Percentiles rank a stretch among this genome's conserved stretches.
Conservation (phyloP, 2,329 filamentous ascomycete genomes). For the Elsinoe batatas region DNA sequence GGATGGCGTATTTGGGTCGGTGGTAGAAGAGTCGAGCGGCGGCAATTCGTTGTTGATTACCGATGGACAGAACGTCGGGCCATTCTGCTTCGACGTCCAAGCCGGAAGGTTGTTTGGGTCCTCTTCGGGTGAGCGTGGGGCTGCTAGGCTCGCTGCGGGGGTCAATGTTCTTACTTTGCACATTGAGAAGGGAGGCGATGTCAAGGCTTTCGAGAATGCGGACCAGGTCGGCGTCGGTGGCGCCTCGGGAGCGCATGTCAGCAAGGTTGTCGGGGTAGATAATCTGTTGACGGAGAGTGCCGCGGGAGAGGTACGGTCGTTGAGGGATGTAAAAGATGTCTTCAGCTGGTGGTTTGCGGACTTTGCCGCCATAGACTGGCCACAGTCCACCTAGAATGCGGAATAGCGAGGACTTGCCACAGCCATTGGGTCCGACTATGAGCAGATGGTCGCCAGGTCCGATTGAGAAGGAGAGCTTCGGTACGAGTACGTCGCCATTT, state of each 20-base stretch:
- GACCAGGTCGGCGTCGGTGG: slow-evolving; percentile 72
- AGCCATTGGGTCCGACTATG: slow-evolving; percentile 93
- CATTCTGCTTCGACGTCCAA: slow-evolving; percentile 96
- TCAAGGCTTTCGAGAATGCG: slow-evolving; percentile 68
- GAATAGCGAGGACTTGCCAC: slow-evolving; percentile 93
- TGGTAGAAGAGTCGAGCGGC: slow-evolving; percentile 97
- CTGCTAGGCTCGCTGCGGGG: neutral
- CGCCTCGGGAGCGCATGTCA: slow-evolving; percentile 74
- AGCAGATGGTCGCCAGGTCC: slow-evolving; percentile 80
- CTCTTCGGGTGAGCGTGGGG: slow-evolving; percentile 11
- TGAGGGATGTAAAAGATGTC: slow-evolving; percentile 99
- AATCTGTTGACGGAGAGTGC: slow-evolving; percentile 89
- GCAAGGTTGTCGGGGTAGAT: slow-evolving; percentile 87
- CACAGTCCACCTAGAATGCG: slow-evolving; percentile 91
- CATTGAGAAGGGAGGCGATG: slow-evolving; percentile 70
- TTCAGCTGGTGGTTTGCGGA: slow-evolving; percentile 80
- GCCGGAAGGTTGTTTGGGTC: slow-evolving; percentile 33
- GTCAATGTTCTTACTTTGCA: slow-evolving; percentile 43
- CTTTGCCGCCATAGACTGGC: slow-evolving; percentile 93
- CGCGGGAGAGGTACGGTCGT: slow-evolving; percentile 82
- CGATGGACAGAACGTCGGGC: slow-evolving; percentile 86
- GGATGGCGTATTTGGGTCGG: slow-evolving; percentile 80
- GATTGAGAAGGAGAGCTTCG: slow-evolving; percentile 76
- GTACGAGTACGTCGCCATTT: slow-evolving; percentile 86
- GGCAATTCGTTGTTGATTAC: slow-evolving; percentile 88